These are phyloP conservation scores for Dittrichia graveolens DNA, from an alignment of 129 eudicot genomes.

Conservation along the genomic window DNA sequence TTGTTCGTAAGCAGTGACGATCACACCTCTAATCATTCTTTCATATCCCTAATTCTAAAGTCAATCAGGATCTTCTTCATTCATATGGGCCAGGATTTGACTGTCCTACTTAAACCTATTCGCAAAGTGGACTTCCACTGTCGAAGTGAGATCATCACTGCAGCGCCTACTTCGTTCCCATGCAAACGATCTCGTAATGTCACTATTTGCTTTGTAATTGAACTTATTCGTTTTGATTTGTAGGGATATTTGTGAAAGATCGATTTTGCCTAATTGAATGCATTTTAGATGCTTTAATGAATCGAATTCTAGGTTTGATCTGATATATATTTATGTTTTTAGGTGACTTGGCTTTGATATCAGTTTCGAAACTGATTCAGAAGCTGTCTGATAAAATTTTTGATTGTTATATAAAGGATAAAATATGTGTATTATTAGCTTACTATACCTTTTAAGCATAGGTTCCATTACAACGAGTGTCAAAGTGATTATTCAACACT, in stretches of 20 bases:
- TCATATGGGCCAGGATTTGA: slow-evolving; percentile 21
- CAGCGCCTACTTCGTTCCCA: background rate
- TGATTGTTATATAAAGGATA: background rate
- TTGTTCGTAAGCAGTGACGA: slow-evolving; percentile 43
- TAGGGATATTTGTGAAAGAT: background rate
- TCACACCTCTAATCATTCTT: slow-evolving; percentile 20
- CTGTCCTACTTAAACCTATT: background rate
- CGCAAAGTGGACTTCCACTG: slow-evolving; percentile 19
- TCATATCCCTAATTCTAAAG: background rate
- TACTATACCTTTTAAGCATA: background rate
- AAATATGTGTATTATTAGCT: background rate
- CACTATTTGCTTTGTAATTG: slow-evolving; percentile 25
- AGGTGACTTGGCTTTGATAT: too few species aligned
- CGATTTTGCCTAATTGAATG: background rate
- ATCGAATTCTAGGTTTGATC: background rate
- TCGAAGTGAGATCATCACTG: slow-evolving; percentile 16
- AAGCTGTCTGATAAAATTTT: background rate
- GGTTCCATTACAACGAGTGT: background rate
- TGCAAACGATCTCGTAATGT: slow-evolving; percentile 12
- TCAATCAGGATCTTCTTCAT: background rate
- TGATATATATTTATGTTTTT: too few species aligned
- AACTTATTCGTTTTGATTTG: background rate
- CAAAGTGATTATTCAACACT: background rate
- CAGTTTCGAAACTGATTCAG: too few species aligned
- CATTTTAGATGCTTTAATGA: background rate